A percentile compares a stretch with the other conserved stretches of the same genome.
Conservation (phyloP, 2,329 filamentous ascomycete species). For the Davidsoniella eucalypti region DNA sequence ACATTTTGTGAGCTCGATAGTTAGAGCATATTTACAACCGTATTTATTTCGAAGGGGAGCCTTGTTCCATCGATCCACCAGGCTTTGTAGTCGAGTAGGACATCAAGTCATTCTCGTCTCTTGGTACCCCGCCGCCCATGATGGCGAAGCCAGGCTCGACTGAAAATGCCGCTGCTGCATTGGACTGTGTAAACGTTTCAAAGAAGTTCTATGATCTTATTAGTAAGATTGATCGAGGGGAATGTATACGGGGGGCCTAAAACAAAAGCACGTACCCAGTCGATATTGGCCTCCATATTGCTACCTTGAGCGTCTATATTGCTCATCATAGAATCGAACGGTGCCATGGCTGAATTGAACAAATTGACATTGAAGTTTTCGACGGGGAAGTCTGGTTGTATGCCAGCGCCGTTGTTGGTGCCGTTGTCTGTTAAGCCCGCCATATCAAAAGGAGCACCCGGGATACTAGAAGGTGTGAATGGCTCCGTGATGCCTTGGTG, state of each 20-base stretch:
- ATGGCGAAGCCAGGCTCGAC: slow-evolving; percentile 7
- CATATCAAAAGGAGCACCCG: too few species aligned
- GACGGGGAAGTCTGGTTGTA: too few species aligned
- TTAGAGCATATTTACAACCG: too few species aligned
- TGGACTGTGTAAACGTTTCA: slow-evolving; percentile 36
- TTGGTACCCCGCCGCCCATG: background rate
- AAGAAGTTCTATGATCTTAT: slow-evolving; percentile 30
- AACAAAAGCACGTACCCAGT: slow-evolving; percentile 27
- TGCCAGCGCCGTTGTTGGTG: too few species aligned
- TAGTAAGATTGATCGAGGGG: background rate
- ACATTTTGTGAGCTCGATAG: too few species aligned
- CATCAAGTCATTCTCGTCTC: background rate
- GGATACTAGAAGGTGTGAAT: background rate
- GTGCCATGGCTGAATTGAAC: background rate
- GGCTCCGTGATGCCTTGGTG: background rate
- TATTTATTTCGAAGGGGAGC: too few species aligned
- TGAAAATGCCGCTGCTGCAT: slow-evolving; percentile 2
- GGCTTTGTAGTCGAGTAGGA: too few species aligned
- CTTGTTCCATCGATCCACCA: too few species aligned
- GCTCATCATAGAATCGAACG: slow-evolving; percentile 29
- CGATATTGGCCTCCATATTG: slow-evolving; percentile 22
- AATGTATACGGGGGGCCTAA: background rate
- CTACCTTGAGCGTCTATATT: slow-evolving; percentile 22
- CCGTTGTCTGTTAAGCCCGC: too few species aligned
- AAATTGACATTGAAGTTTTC: too few species aligned